Base-by-base conservation (phyloP, 163 green algal genomes). In the Chloromonas sp. region DNA sequence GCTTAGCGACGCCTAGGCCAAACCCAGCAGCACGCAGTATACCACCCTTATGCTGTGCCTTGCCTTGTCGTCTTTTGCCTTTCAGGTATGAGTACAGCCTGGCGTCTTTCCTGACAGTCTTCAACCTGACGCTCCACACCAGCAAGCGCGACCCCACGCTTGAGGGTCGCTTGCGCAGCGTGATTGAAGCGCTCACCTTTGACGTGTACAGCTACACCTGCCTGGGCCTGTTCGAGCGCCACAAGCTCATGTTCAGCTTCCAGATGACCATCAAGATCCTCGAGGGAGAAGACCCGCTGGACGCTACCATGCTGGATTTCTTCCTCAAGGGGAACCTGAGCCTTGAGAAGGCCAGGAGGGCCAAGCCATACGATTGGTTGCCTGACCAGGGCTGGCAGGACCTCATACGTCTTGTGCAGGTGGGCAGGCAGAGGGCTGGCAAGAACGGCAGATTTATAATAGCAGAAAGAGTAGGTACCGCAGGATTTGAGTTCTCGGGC, bases 231-330 rank as follows among this genome's bases (percentile, higher is more conserved):
- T 98, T 98, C 87, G 94, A 98, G 89, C 86, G 87, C n/a, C 94
- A 98, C 91, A 98, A 98, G 91, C 92, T 98, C 5, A 94, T 97
- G 92, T 93, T 98, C 85, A 93, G 88, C 71, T 97, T 97, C 90
- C 94, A 91, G 88, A 96, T 98, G 92, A 92, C 92, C 0, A 88
- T 94, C 84, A 96, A 96, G 85, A 92, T 97, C 36, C 82, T 95
- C 84, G 91, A 97, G 71, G 93, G 87, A 0, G 85, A 89, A 13
- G 3, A 14, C 1, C 83, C 89, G 3, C 79, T 90, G 61, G 89
- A 92, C 83, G 70, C 86, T 2, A 83, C 90, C 80, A 87, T 95
- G 60, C 87, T 97, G 2, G 92, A 97, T 86, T 98, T 98, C 88
- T 97, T 98, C 90, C 86, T 97, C 79, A 97, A 97, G 87, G 95